phyloP scores from a whole-genome alignment of 2,329 filamentous ascomycete species.

The Apiospora malaysiana region DNA sequence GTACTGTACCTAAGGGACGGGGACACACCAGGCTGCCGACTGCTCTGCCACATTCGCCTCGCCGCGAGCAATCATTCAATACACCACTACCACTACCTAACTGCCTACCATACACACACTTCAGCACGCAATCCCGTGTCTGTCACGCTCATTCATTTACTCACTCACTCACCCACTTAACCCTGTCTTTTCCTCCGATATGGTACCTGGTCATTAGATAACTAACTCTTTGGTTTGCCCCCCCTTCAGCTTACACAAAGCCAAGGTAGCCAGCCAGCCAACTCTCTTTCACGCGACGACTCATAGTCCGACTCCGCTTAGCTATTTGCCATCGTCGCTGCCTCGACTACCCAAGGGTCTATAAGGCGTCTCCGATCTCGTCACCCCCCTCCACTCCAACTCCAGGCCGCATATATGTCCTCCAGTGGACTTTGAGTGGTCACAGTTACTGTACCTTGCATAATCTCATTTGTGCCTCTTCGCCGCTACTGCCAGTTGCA shows the following conservation, averaged over 20 bases:
- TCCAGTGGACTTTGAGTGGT: conserved; percentile 34
- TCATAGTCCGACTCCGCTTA: conserved; percentile 27
- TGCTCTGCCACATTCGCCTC: conserved; percentile 21
- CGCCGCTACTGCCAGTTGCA: background rate
- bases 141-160: conserved; percentile 19
- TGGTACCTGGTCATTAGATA: conserved; percentile 7
- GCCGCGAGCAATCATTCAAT: conserved; percentile 7
- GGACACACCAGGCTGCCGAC: background rate
- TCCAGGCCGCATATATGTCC: conserved; percentile 29
- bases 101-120: background rate
- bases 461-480: conserved; percentile 31
- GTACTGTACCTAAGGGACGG: conserved; percentile 19
- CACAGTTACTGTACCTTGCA: conserved; percentile 42
- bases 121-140: conserved; percentile 10
- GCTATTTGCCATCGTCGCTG: conserved; percentile 26
- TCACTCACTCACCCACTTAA: conserved; percentile 17
- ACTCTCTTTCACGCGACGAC: conserved; percentile 28
- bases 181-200: conserved; percentile 5
- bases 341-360: conserved; percentile 31
- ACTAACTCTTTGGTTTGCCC: conserved; percentile 19
- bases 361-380: conserved; percentile 32
- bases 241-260: conserved; percentile 14
- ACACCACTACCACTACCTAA: background rate
- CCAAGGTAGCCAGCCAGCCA: conserved; percentile 21
- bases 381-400: conserved; percentile 24